phyloP scores from a whole-genome alignment of 129 eudicot genomes.

The Escallonia rubra region DNA sequence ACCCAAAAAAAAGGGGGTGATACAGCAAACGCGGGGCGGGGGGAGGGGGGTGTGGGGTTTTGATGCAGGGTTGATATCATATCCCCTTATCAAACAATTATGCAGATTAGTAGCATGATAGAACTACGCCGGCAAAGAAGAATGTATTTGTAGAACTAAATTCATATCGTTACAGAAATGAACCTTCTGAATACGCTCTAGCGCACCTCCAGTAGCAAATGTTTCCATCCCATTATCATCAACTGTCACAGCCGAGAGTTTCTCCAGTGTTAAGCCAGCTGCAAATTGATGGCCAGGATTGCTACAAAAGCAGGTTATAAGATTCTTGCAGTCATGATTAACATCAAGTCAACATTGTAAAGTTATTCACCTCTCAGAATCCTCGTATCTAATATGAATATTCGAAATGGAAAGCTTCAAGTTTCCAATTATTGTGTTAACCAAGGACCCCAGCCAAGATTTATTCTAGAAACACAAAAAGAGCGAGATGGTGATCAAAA shows the following conservation, averaged over 20 bases:
- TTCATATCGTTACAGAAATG: neutral
- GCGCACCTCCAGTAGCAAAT: conserved; percentile 90
- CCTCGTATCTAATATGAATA: conserved; percentile 97
- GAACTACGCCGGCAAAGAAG: too few relatives aligned
- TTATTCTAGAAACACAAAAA: conserved; percentile 57
- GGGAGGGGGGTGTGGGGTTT: neutral
- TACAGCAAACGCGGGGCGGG: too few relatives aligned
- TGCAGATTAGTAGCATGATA: too few relatives aligned
- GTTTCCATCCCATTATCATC: conserved; percentile 91
- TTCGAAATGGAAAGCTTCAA: conserved; percentile 93
- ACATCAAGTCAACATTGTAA: neutral
- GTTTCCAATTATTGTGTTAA: conserved; percentile 91
- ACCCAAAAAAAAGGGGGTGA: too few relatives aligned
- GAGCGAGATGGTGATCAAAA: conserved; percentile 22
- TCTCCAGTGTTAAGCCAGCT: conserved; percentile 87
- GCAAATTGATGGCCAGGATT: conserved; percentile 96
- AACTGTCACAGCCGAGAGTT: conserved; percentile 82
- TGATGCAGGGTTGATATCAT: neutral
- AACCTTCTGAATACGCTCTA: conserved; percentile 92
- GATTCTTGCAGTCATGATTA: conserved; percentile 13
- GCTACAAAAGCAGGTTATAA: conserved; percentile 43
- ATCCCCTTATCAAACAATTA: too few relatives aligned
- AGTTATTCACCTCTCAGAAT: conserved; percentile 76
- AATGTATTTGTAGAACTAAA: neutral
- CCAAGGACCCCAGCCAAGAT: conserved; percentile 96